Conservation (phyloP, 139 green algal species). For the Tetradesmus lagerheimii region DNA sequence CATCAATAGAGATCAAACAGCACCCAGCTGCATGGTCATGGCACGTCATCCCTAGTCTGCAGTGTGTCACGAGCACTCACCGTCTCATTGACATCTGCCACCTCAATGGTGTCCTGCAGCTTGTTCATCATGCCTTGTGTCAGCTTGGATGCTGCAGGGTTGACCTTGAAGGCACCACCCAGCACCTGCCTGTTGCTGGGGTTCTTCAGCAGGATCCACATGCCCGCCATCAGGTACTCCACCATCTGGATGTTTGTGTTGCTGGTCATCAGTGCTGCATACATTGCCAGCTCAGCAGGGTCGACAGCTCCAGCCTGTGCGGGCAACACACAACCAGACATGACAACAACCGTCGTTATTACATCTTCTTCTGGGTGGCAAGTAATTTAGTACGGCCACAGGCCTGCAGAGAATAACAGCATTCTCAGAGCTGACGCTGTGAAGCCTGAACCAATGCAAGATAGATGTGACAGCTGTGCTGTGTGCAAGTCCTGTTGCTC, state of each 20-base stretch:
- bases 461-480: not conserved
- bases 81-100: constrained; percentile 73
- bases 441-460: not conserved
- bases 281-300: constrained; percentile 70
- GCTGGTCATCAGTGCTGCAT: constrained; percentile 67
- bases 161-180: constrained; percentile 58
- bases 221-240: constrained; percentile 75
- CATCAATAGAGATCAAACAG: not conserved
- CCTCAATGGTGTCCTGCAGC: constrained; percentile 77
- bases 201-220: constrained; percentile 85
- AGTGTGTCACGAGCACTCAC: not conserved
- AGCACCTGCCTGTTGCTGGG: constrained; percentile 69
- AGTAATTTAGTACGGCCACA: not conserved
- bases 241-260: constrained; percentile 74
- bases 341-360: too few species aligned
- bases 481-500: not conserved
- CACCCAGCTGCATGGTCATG: not conserved
- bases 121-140: constrained; percentile 68
- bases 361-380: too few species aligned
- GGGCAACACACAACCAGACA: not conserved
- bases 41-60: not conserved
- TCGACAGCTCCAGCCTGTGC: constrained; percentile 67
- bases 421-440: not conserved
- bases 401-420: not conserved
- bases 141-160: constrained; percentile 37